Base-by-base conservation (phyloP, 768 basidiomycete genomes). In the Kwoniella sp. region DNA sequence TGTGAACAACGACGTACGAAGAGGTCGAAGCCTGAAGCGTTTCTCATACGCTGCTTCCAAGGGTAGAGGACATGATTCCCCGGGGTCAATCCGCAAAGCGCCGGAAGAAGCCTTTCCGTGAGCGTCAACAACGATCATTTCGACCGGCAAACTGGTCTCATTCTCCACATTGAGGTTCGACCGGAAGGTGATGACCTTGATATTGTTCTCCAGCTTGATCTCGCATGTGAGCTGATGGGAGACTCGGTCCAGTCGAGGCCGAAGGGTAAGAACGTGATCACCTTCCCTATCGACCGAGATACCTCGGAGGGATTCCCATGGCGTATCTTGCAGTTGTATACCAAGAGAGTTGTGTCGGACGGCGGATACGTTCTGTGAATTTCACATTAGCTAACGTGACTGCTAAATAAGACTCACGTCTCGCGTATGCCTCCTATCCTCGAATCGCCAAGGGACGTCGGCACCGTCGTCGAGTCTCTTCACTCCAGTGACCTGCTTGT, bases 241-340 rank as follows among this genome's bases (percentile, higher is more conserved):
- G 65, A 89, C 87, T 74, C 88, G 88, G 33, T 81, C 78, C 44
- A 90, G 84, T 65, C 87, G 84, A 13, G 95, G 92, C 8, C 91
- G 87, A n/a, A 99, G 83, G 0, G 87, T 84, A 72, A 92, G 93
- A 12, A 89, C 84, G 74, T 86, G 93, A 79, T 96, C 92, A 52
- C 96, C 95, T 80, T 97, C 96, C 44, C 87, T 84, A 72, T 98
- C 92, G 17, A 98, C 95, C 1, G 92, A 92, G 60, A 99, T 87
- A 55, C 88, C 86, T 52, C 88, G 86, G 24, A 98, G 80, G 58
- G 89, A 86, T 69, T 98, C 94, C 95, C 95, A 98, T 17, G 87
- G 81, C 74, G 90, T 91, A 57, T 88, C 90, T 33, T 88, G 82
- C 69, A 98, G 86, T 65, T 88, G 88, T n/a, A 98, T 79, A 5